phyloP scores from a whole-genome alignment of 768 basidiomycete species.

The Naematelia encephala region DNA sequence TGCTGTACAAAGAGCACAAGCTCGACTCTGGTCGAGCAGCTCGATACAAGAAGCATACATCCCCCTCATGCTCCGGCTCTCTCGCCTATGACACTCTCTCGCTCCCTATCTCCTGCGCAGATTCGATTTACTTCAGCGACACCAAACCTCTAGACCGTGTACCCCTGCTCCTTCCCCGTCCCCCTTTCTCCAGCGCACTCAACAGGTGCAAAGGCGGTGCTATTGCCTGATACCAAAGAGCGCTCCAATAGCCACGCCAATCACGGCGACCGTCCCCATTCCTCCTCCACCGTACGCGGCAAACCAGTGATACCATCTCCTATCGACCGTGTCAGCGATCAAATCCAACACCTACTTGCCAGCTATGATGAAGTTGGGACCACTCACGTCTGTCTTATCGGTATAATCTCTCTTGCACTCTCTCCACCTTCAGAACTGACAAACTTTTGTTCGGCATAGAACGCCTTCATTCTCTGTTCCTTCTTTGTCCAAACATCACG shows the following conservation, averaged over 20 bases:
- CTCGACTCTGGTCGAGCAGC: too few species aligned
- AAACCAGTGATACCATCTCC: slow-evolving; percentile 38
- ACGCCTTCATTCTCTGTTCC: slow-evolving; percentile 70
- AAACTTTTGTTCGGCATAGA: slow-evolving; percentile 59
- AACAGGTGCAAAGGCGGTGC: too few species aligned
- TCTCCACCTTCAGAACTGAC: slow-evolving; percentile 26
- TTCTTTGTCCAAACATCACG: slow-evolving; percentile 77
- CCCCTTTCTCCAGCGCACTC: too few species aligned
- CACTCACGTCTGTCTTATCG: slow-evolving; percentile 36
- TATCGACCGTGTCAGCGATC: too few species aligned
- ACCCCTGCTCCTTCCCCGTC: too few species aligned
- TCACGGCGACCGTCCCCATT: slow-evolving; percentile 19
- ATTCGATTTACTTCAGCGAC: too few species aligned
- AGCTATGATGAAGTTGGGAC: neutral
- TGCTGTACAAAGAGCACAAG: too few species aligned
- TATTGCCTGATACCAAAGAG: neutral
- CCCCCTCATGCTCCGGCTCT: too few species aligned
- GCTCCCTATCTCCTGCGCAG: too few species aligned
- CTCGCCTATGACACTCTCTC: too few species aligned
- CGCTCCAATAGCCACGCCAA: neutral
- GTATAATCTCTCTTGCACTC: slow-evolving; percentile 22
- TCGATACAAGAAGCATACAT: too few species aligned
- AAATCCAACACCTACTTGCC: neutral
- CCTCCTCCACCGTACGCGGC: slow-evolving; percentile 37
- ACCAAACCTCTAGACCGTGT: too few species aligned